phyloP scores from a whole-genome alignment of 257 asterid species.

The Thymus quinquecostatus region DNA sequence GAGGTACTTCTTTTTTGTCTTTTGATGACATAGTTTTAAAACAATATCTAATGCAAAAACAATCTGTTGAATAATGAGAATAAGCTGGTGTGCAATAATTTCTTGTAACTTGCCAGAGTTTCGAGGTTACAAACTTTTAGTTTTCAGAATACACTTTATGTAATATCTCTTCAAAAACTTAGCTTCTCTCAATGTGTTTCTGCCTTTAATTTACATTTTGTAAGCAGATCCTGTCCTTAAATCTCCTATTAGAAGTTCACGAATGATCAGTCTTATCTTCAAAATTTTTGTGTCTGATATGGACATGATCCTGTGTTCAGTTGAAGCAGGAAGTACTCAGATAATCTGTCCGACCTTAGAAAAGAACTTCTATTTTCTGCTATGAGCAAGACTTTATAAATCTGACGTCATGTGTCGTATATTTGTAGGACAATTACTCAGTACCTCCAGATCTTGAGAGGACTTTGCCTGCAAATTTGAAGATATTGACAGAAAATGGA shows the following conservation, averaged over 20 bases:
- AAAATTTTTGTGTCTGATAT: not conserved
- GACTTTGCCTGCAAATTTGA: slow-evolving; percentile 64
- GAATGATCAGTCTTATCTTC: not conserved
- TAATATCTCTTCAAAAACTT: not conserved
- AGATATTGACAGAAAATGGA: slow-evolving; percentile 71
- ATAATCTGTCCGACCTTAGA: no score
- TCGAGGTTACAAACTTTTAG: not conserved
- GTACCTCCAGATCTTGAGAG: slow-evolving; percentile 66
- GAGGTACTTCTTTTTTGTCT: slow-evolving; percentile 54
- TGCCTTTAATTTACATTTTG: not conserved
- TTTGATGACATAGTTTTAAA: not conserved
- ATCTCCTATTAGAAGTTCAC: not conserved
- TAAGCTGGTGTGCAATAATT: not conserved
- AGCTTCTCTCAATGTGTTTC: not conserved
- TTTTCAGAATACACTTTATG: not conserved
- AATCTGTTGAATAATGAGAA: slow-evolving; percentile 9
- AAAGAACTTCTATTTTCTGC: not conserved
- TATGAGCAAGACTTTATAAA: slow-evolving; percentile 3
- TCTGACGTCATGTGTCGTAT: slow-evolving; percentile 18
- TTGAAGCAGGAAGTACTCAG: no score
- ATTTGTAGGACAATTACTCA: slow-evolving; percentile 62
- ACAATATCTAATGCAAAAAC: not conserved
- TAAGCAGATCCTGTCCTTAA: slow-evolving; percentile 8
- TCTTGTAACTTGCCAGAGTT: slow-evolving; percentile 19
- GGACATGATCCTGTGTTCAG: no score